These are phyloP conservation scores for Inonotus obliquus DNA, from an alignment of 1,284 basidiomycete genomes.

Conservation along the genomic window DNA sequence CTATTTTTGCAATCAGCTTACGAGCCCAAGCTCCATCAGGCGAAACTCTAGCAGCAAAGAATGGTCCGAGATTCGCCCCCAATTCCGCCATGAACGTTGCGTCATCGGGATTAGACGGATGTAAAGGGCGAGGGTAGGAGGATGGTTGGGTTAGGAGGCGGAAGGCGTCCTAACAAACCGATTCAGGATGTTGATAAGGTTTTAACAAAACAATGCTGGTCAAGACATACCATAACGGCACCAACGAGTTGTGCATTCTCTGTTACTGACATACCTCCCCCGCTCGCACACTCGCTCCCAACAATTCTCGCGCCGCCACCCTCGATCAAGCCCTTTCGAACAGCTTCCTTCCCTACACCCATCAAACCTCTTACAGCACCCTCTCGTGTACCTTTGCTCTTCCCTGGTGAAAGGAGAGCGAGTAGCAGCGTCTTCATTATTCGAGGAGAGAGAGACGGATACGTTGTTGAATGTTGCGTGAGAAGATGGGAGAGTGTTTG, in stretches of 20 bases:
- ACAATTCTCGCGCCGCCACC: conserved; percentile 70
- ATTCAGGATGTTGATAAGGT: not conserved
- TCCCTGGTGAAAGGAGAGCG: conserved; percentile 71
- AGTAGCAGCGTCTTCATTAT: conserved; percentile 91
- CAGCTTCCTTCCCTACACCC: conserved; percentile 79
- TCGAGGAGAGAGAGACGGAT: conserved; percentile 81
- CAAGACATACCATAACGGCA: conserved; percentile 49
- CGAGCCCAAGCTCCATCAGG: conserved; percentile 56
- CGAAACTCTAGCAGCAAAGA: conserved; percentile 52
- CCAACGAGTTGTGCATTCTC: conserved; percentile 44
- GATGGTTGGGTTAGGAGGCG: conserved; percentile 51
- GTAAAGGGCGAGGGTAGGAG: conserved; percentile 50
- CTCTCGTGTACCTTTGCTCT: conserved; percentile 72
- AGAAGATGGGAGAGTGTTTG: conserved; percentile 80
- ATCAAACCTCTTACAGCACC: conserved; percentile 83
- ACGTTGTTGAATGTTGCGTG: conserved; percentile 74
- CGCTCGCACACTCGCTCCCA: conserved; percentile 51
- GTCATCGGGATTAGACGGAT: conserved; percentile 45
- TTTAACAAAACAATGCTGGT: not conserved
- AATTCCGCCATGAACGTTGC: conserved; percentile 42
- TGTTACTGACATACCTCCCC: conserved; percentile 15
- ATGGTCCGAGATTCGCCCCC: conserved; percentile 51
- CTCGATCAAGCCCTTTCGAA: conserved; percentile 74
- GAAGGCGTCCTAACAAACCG: conserved; percentile 48
- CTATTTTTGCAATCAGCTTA: not conserved